phyloP scores from a whole-genome alignment of 805 yeast species.

The Yamadazyma takamatsuzukensis region DNA sequence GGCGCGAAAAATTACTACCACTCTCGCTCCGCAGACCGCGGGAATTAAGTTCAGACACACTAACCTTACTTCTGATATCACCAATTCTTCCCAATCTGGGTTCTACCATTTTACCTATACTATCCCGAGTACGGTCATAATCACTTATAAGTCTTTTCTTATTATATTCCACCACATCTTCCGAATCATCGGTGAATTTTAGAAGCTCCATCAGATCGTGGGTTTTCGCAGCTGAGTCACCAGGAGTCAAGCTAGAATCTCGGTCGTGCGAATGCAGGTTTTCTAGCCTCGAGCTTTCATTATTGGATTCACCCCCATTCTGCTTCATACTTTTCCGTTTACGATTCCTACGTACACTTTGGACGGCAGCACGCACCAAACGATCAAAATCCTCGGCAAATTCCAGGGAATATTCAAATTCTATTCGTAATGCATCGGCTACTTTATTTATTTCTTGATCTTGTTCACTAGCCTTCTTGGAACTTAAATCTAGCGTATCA shows the following conservation, averaged over 20 bases:
- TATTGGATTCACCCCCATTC: no score
- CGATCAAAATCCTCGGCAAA: slow-evolving; percentile 76
- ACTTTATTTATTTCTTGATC: slow-evolving; percentile 76
- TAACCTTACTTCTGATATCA: not conserved
- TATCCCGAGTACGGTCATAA: slow-evolving; percentile 41
- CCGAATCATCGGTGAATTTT: slow-evolving; percentile 27
- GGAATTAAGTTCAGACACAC: no score
- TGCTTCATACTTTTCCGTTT: no score
- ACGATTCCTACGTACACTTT: slow-evolving; percentile 85
- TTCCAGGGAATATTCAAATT: slow-evolving; percentile 64
- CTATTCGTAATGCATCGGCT: slow-evolving; percentile 71
- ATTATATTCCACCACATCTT: slow-evolving; percentile 33
- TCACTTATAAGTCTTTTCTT: slow-evolving; percentile 23
- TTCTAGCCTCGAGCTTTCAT: no score
- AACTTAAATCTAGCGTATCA: slow-evolving; percentile 61
- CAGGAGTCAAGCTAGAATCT: not conserved
- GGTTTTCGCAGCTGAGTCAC: not conserved
- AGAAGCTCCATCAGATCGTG: slow-evolving; percentile 29
- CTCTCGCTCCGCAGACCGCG: no score
- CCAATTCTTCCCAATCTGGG: slow-evolving; percentile 25
- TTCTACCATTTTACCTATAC: slow-evolving; percentile 45
- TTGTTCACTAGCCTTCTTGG: slow-evolving; percentile 87
- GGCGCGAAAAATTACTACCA: no score
- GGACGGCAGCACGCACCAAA: slow-evolving; percentile 89
- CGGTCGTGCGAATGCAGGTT: not conserved